Base-by-base conservation (phyloP, 352 stramenopile genomes). In the Globisporangium paddicum region DNA sequence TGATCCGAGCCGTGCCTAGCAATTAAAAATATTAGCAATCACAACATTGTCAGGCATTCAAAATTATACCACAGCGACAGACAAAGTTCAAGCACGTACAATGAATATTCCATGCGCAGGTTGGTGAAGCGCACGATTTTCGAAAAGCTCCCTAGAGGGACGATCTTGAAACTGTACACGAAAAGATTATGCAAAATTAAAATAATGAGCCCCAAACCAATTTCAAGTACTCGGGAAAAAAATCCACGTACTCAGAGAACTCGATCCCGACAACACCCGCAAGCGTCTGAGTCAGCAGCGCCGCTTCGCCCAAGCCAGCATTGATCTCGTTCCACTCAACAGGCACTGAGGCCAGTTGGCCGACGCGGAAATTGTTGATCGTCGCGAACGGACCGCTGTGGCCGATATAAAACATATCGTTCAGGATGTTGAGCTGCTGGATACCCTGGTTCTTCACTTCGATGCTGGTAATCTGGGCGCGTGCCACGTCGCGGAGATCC, bases 321-420 rank as follows among this genome's bases (percentile, higher is more conserved):
- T 96, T 96, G 65, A 94, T 94, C 59, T 96, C 87, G 58, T 95
- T 90, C 87, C 87, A 96, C 54, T 96, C 87, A 32, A 93, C 69
- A 6, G 83, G 67, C 13, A 73, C 64, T 0, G 65, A 73, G 1
- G 75, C 55, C 42, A 86, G 63, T 46, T 87, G 80, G 3, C 87
- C 87, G 61, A 96, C 70, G 19, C 83, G 74, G 60, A 96, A 95
- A 16, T 77, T 75, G 54, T 95, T 96, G 63, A 96, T 93, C 25
- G 79, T 93, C 21, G 80, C 87, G 62, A 93, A 93, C 13, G 66
- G 67, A 7, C 86, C 87, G 46, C 72, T 80, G 54, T 89, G 73
- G 9, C 77, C 69, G 59, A 96, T 95, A 38, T 71, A 62, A 50
- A 95, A 96, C 67, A 87, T 78, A 50, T 94, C 87, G 1, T 67